Evolutionary conservation across 176 grass and related monocot genomes (phyloP), one percentile per base, ranked within the genome.

Genomic region (Triticum timopheevii): DNA sequence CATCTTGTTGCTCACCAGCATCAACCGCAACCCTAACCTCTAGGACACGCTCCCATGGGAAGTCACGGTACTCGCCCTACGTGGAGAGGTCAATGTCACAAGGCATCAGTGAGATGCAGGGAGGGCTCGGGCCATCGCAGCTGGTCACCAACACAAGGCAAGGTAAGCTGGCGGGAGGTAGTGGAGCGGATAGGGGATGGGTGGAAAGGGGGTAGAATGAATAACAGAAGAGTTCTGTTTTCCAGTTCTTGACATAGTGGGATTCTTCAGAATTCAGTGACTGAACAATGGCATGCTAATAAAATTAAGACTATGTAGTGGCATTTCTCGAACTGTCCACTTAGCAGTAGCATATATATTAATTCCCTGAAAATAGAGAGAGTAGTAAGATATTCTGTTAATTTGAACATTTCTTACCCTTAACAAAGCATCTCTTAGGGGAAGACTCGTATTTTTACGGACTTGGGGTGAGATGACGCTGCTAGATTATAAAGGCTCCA

Each of bases 311-410:
- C 23, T 59, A 9, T 49, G 72, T 75, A 28, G 42, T 52, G 24
- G 42, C 73, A 50, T 76, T 76, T 76, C 44, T 52, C 42, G 28
- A 28, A 76, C 17, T 30, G 24, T 20, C 44, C 44, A 50, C 4
- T 76, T 50, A 30, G 24, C 24, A 76, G 72, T 76, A 76, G 73
- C 73, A 76, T 50, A 52, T 76, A 30, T 28, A 47, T 25, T 45
- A 50, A 75, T 76, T 76, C 24, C 44, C 49, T 76, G 73, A 52
- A 52, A 68, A 68, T 81, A 67, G 66, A 66, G 10, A 22, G 78
- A 64, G 77, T 56, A 34, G 44, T 76, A 45, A 81, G 40, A n/a
- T 81, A 68, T 49, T 23, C 11, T 34, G 27, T 76, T 35, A 34
- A 84, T 62, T 49, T 22, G 25, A n/a, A 84, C 61, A 76, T 28